Evolutionary conservation across 768 basidiomycete genomes (phyloP).

Genomic region (Tylopilus subfusipes): DNA sequence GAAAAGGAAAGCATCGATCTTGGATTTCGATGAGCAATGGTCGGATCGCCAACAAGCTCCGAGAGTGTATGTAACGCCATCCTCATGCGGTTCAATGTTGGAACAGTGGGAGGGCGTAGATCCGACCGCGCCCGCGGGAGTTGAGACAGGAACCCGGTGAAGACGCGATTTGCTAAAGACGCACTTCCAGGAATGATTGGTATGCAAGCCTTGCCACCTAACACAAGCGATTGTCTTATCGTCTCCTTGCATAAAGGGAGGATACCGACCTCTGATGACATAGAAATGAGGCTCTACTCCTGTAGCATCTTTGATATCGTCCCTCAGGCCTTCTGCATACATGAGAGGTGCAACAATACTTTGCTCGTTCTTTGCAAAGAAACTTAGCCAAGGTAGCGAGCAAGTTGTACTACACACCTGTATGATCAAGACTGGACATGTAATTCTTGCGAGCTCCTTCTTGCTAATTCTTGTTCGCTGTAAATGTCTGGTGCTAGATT

Average conservation of each 20-base stretch:
- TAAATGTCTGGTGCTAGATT: neutral
- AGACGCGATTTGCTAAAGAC: conserved; percentile 61
- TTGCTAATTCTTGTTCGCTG: conserved; percentile 55
- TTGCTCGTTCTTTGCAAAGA: conserved; percentile 51
- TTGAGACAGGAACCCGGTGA: conserved; percentile 57
- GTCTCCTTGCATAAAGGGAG: neutral
- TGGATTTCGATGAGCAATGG: conserved; percentile 50
- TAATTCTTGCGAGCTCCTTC: conserved; percentile 49
- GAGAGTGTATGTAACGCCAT: conserved; percentile 52
- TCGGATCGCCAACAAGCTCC: conserved; percentile 44
- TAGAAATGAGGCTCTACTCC: conserved; percentile 50
- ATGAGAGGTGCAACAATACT: conserved; percentile 51
- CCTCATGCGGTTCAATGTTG: conserved; percentile 48
- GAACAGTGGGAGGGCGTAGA: conserved; percentile 34
- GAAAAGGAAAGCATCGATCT: conserved; percentile 66
- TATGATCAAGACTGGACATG: conserved; percentile 63
- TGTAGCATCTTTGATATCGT: conserved; percentile 45
- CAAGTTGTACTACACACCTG: conserved; percentile 43
- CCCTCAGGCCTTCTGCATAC: conserved; percentile 53
- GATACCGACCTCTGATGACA: conserved; percentile 53
- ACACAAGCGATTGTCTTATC: neutral
- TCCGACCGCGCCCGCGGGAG: conserved; percentile 51
- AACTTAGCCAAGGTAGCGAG: neutral
- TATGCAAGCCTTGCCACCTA: conserved; percentile 55
- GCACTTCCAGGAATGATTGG: conserved; percentile 53